phyloP scores from a whole-genome alignment of 2,329 filamentous ascomycete species.

The Paracamarosporium sp. region DNA sequence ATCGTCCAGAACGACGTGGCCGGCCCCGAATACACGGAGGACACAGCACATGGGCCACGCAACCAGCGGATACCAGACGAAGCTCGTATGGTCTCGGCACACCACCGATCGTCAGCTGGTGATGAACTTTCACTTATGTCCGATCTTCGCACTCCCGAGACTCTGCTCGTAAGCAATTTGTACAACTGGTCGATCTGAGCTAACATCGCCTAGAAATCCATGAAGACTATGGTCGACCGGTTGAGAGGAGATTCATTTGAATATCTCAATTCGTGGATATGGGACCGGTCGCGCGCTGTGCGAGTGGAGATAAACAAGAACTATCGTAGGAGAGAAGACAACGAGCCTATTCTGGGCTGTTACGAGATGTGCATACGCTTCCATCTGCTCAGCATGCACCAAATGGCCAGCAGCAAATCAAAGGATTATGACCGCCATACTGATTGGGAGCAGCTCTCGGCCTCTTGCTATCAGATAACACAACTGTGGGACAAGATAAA shows the following conservation, averaged over 20 bases:
- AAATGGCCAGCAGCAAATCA: slow-evolving; percentile 55
- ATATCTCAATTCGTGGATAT: slow-evolving; percentile 67
- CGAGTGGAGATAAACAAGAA: slow-evolving; percentile 69
- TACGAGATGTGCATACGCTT: slow-evolving; percentile 69
- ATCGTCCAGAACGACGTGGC: slow-evolving; percentile 69
- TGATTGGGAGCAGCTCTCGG: slow-evolving; percentile 69
- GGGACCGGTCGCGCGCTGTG: slow-evolving; percentile 70
- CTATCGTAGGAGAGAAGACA: slow-evolving; percentile 59
- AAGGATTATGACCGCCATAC: slow-evolving; percentile 59
- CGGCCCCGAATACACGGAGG: slow-evolving; percentile 60
- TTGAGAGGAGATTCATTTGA: slow-evolving; percentile 57
- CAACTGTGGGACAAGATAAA: slow-evolving; percentile 51
- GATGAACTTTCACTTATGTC: slow-evolving; percentile 69
- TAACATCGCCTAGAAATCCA: slow-evolving; percentile 42
- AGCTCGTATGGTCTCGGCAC: slow-evolving; percentile 68
- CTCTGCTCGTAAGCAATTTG: slow-evolving; percentile 45
- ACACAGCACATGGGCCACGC: slow-evolving; percentile 39
- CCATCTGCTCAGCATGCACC: slow-evolving; percentile 67
- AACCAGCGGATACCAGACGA: slow-evolving; percentile 53
- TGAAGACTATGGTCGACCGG: slow-evolving; percentile 53
- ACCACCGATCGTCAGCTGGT: slow-evolving; percentile 67
- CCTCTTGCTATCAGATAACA: slow-evolving; percentile 66
- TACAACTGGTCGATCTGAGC: slow-evolving; percentile 8
- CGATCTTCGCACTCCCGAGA: slow-evolving; percentile 64
- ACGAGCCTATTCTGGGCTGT: slow-evolving; percentile 64